These are phyloP conservation scores for Curvularia sp. DNA, from an alignment of 2,329 filamentous ascomycete genomes.

Conservation along the genomic window DNA sequence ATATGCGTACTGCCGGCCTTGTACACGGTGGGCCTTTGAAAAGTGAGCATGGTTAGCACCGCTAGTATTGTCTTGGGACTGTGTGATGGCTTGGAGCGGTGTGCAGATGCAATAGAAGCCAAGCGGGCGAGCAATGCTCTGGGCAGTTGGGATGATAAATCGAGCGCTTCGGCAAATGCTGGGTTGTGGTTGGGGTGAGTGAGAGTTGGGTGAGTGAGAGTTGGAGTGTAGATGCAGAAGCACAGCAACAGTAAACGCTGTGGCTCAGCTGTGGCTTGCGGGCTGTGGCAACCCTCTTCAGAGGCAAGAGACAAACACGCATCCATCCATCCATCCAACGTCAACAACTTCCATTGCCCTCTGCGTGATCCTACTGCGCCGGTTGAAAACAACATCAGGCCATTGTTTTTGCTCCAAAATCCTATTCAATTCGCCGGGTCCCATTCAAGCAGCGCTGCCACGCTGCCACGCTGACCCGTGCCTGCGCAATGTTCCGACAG, in stretches of 20 bases:
- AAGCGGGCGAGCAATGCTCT: conserved; percentile 5
- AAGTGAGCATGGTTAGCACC: conserved; percentile 12
- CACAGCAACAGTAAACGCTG: neutral
- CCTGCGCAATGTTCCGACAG: conserved; percentile 14
- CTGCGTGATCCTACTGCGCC: conserved; percentile 9
- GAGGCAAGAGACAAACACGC: neutral
- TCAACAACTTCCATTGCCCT: neutral
- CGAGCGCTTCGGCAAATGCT: conserved; percentile 13
- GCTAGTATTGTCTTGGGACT: conserved; percentile 38
- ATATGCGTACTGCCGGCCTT: conserved; percentile 20
- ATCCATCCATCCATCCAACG: neutral
- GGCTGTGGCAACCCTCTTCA: neutral
- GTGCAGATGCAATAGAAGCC: conserved; percentile 26
- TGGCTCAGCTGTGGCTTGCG: neutral
- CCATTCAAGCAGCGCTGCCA: conserved; percentile 11
- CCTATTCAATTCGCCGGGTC: conserved; percentile 6
- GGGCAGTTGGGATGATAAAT: conserved; percentile 17
- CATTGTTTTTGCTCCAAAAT: conserved; percentile 36
- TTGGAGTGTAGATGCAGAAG: neutral
- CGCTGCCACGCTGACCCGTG: conserved; percentile 1
- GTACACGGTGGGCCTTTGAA: conserved; percentile 19
- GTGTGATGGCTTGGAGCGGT: conserved; percentile 30
- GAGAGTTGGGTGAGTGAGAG: too few species aligned
- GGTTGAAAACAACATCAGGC: conserved; percentile 43
- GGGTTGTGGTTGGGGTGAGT: conserved; percentile 23